Conservation (phyloP, 2,329 filamentous ascomycete genomes). For the Colletotrichum phormii region DNA sequence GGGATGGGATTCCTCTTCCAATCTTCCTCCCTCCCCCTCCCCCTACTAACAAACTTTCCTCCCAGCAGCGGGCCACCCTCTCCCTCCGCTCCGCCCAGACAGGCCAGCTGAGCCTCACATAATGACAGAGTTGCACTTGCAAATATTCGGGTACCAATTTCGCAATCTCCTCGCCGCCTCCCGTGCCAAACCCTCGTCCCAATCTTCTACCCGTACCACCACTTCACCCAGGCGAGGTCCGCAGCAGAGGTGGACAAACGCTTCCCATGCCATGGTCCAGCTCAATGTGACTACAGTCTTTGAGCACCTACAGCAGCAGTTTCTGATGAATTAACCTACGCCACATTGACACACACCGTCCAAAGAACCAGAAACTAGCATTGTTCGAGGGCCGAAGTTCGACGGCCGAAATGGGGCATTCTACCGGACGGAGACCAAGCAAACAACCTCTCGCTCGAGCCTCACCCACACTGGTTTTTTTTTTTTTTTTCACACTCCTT, state of each 20-base stretch:
- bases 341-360: slow-evolving; percentile 33
- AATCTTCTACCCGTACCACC: no score
- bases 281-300: background rate
- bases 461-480: background rate
- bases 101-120: slow-evolving; percentile 28
- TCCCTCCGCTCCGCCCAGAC: slow-evolving; percentile 27
- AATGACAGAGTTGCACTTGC: background rate
- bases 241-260: background rate
- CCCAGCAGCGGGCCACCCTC: background rate
- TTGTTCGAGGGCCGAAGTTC: slow-evolving; percentile 23
- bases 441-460: background rate
- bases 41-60: background rate
- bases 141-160: background rate
- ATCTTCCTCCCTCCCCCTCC: background rate
- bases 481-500: background rate
- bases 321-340: slow-evolving; percentile 15
- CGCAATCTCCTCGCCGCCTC: background rate
- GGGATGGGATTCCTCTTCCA: slow-evolving; percentile 8
- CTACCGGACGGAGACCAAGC: background rate
- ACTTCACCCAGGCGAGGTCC: background rate
- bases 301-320: background rate
- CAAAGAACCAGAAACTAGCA: slow-evolving; percentile 24
- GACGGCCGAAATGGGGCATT: background rate
- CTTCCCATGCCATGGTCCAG: background rate
- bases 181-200: background rate